These are phyloP conservation scores for Komagataella mondaviorum DNA, from an alignment of 805 yeast genomes.

Conservation along the genomic window DNA sequence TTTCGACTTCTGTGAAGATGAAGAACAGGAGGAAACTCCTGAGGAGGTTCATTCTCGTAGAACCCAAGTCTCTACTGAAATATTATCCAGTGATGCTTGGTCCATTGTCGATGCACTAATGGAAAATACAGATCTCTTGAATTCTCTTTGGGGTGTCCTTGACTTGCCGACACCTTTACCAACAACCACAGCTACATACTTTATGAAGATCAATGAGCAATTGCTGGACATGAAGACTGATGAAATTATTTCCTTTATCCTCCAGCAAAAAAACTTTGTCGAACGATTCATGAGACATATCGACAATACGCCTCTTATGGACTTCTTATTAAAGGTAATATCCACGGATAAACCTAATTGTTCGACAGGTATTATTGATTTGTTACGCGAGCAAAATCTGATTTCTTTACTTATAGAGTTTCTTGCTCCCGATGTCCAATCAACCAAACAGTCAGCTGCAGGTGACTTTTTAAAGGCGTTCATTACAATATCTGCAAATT, in stretches of 20 bases:
- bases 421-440: conserved; percentile 51
- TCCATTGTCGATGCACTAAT: conserved; percentile 81
- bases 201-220: conserved; percentile 86
- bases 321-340: conserved; percentile 75
- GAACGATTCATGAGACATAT: conserved; percentile 74
- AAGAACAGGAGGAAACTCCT: conserved; percentile 17
- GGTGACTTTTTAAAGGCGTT: conserved; percentile 93
- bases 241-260: conserved; percentile 59
- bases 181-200: conserved; percentile 70
- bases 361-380: conserved; percentile 77
- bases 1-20: conserved; percentile 15
- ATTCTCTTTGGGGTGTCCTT: conserved; percentile 67
- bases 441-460: conserved; percentile 81
- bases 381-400: conserved; percentile 57
- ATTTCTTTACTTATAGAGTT: conserved; percentile 62
- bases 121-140: conserved; percentile 53
- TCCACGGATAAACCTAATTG: conserved; percentile 87
- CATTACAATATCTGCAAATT: conserved; percentile 87
- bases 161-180: conserved; percentile 57
- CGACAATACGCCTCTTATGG: conserved; percentile 91
- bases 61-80: conserved; percentile 75
- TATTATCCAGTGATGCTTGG: conserved; percentile 88
- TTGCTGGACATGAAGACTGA: conserved; percentile 80
- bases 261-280: conserved; percentile 57
- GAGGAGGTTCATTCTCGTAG: conserved; percentile 21